Base-by-base conservation (phyloP, 2,329 filamentous ascomycete species). In the Colletotrichum sojae region DNA sequence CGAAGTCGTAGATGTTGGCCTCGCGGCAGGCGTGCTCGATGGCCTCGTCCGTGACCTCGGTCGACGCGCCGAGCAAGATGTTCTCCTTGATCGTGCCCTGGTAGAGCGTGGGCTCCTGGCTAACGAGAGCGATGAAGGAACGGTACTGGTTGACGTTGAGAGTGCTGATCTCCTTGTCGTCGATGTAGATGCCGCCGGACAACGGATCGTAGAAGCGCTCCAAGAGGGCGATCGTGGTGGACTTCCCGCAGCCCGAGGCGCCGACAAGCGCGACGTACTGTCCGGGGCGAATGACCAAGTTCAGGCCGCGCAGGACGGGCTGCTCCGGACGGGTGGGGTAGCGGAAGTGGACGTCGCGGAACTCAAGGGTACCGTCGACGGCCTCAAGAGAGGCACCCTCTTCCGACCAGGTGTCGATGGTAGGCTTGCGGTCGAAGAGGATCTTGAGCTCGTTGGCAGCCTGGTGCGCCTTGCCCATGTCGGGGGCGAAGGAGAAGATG, bases 171-270 rank as follows among this genome's bases (percentile, higher is more conserved):
- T 97, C 93, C 71, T 91, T 89, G 64, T 91, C 94, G 75, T 98
- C 95, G 18, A 98, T 86, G 67, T 90, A 93, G 40, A 99, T 86
- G 15, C 90, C 90, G 13, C 96, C 96, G 0, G 89, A 86, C 0
- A 96, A 86, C 0, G 95, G 93, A 74, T 98, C 94, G 77, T 98
- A 98, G 83, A 98, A 98, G 40, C 96, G 92, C 79, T 98, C 95
- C 39, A 98, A 84, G 4, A 98, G 86, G 4, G 94, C 92, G 77
- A 98, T 97, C 0, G 95, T 97, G 0, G 96, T 98, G 57, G 91
- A 94, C 84, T 99, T 98, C 67, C 96, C 96, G 76, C 95, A 97
- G 3, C 96, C 95, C 53, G 92, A 96, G 0, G 95, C 92, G n/a
- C 96, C 96, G 9, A 98, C 96, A 2, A 98, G 88, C 0, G 95